A percentile compares a stretch with the other conserved stretches of the same genome.
phyloP scores from a whole-genome alignment of 139 green algal genomes.

The Coelastrella sp. region DNA sequence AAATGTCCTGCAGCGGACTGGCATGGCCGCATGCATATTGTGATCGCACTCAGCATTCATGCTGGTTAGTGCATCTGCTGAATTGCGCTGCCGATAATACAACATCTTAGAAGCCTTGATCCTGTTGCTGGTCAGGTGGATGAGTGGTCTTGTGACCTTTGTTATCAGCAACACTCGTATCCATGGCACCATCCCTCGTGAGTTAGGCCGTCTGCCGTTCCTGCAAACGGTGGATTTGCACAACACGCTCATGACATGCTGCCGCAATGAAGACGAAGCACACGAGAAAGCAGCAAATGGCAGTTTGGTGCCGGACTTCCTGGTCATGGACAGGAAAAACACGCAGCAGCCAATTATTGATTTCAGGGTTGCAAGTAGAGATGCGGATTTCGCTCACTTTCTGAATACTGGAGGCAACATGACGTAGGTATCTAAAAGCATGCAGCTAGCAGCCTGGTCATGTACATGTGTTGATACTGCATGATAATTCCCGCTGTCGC shows the following conservation, averaged over 20 bases:
- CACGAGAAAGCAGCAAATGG: neutral
- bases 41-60: too few relatives aligned
- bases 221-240: slow-evolving; percentile 39
- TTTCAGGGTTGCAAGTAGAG: neutral
- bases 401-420: slow-evolving; percentile 20
- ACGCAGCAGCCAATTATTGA: neutral
- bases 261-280: neutral
- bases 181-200: slow-evolving; percentile 39
- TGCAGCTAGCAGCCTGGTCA: neutral
- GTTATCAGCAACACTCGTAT: slow-evolving; percentile 35
- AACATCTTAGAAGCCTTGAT: too few relatives aligned
- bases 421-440: neutral
- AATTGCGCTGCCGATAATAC: too few relatives aligned
- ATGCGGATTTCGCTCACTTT: neutral
- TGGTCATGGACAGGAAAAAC: neutral
- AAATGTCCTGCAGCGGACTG: too few relatives aligned
- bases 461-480: neutral
- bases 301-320: neutral
- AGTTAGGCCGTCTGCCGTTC: slow-evolving; percentile 17
- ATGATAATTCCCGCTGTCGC: too few relatives aligned
- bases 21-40: too few relatives aligned
- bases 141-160: slow-evolving; percentile 41
- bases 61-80: too few relatives aligned
- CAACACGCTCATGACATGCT: slow-evolving; percentile 52
- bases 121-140: slow-evolving; percentile 20